Evolutionary conservation across 2,329 filamentous ascomycete species (phyloP).

Genomic region (Fusarium goolgardi): DNA sequence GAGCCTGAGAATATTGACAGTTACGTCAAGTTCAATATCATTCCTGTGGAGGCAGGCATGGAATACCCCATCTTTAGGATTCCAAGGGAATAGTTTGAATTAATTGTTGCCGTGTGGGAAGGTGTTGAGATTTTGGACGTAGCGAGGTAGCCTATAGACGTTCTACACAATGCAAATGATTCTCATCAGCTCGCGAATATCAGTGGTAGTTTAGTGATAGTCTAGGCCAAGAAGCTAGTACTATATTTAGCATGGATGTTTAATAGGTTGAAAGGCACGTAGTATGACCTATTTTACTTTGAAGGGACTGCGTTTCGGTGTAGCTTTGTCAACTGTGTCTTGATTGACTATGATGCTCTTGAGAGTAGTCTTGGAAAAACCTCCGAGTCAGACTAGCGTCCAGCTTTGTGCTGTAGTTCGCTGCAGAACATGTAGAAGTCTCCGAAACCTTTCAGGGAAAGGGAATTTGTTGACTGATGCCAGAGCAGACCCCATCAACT

Average conservation of each 20-base stretch:
- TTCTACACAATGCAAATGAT: not conserved
- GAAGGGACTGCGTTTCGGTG: fast-evolving
- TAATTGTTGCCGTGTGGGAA: fast-evolving
- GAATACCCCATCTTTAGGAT: conserved; percentile 27
- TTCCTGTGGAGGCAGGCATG: conserved; percentile 7
- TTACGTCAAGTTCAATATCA: conserved; percentile 23
- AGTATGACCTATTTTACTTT: fast-evolving
- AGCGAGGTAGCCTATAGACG: not conserved
- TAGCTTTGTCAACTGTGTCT: not conserved
- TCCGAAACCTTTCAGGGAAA: not conserved
- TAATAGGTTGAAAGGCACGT: too few relatives aligned
- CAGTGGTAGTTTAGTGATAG: fast-evolving
- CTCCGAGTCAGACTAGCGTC: not conserved
- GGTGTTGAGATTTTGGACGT: fast-evolving
- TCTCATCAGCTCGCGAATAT: not conserved
- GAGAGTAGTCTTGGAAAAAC: not conserved
- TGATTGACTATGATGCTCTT: not conserved
- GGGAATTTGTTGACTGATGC: not conserved
- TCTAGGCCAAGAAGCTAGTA: too few relatives aligned
- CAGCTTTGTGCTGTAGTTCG: not conserved
- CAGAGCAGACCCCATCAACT: not conserved
- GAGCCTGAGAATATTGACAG: conserved; percentile 29
- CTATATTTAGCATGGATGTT: too few relatives aligned
- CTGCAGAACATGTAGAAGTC: not conserved
- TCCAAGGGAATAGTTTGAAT: not conserved